Evolutionary conservation across 352 stramenopile genomes (phyloP), one percentile per base, ranked within the genome.

Genomic region (Phytophthora quininea): DNA sequence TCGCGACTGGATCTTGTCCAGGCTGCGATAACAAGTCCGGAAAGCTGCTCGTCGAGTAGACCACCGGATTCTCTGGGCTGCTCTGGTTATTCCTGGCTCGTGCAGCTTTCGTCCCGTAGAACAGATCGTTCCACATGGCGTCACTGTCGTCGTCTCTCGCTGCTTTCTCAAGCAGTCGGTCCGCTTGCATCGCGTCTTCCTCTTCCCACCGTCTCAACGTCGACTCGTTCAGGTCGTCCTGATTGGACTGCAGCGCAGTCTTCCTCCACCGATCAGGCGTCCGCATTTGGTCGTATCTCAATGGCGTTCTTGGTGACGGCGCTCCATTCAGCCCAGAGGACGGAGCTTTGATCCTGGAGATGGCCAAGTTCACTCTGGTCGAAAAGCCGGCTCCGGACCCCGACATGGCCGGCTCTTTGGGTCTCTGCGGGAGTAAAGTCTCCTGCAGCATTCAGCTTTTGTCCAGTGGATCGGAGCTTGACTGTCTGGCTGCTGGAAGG

Each of bases 91-190:
- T 58, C 43, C 57, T 67, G 9, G 58, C 52, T 30, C 48, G 42
- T 29, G 71, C 46, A 30, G 62, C 58, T 55, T 73, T 83, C 7
- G 64, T 67, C 4, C 69, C 64, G 12, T 77, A 69, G 55, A 79
- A 63, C 32, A 82, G 72, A 60, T 81, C 65, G 42, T 82, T 66
- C 78, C 78, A 86, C 3, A 79, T 19, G 5, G 67, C 67, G 29
- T 80, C 74, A 27, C 42, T 43, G 14, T 75, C 58, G 30, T 46
- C 55, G n/a, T 76, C 60, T 35, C 58, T 66, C 3, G 60, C 64
- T 10, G 67, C 60, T 27, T 79, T 69, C 24, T 75, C 65, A 38
- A 77, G 40, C 14, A 71, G 62, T n/a, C 62, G 58, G 37, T 78
- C 73, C 1, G 58, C 73, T 59, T 74, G 64, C 15, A 40, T 30